Percentiles rank a stretch among this genome's conserved stretches.
Conservation (phyloP, 2,329 filamentous ascomycete genomes). For the Leptographium procerum region DNA sequence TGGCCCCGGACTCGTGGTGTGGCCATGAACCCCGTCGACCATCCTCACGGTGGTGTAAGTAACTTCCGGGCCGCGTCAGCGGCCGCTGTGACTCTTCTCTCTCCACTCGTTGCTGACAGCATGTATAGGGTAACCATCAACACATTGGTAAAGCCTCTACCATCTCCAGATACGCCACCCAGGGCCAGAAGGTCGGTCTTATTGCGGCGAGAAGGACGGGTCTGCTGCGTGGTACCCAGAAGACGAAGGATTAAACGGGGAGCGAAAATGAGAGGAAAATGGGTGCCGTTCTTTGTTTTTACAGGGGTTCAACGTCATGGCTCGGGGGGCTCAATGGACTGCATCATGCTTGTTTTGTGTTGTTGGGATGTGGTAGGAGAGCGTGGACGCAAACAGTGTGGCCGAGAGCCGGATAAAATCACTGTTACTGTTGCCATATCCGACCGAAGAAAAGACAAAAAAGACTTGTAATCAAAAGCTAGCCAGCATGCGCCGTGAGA, state of each 20-base stretch:
- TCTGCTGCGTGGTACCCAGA: slow-evolving; percentile 99
- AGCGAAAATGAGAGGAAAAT: slow-evolving; percentile 1
- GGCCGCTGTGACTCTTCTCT: not conserved
- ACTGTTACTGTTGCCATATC: not conserved
- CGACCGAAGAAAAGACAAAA: not conserved
- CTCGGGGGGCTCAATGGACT: slow-evolving; percentile 57
- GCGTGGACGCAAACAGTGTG: not conserved
- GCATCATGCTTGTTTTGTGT: slow-evolving; percentile 38
- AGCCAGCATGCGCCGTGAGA: not conserved
- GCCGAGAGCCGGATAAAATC: not conserved
- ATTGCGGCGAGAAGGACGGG: slow-evolving; percentile 99
- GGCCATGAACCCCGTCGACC: slow-evolving; percentile 99
- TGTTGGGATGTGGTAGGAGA: not conserved
- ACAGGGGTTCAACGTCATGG: slow-evolving; percentile 13
- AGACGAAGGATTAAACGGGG: slow-evolving; percentile 87
- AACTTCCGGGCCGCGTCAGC: slow-evolving; percentile 1
- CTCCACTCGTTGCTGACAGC: slow-evolving; percentile 28
- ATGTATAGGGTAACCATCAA: slow-evolving; percentile 86
- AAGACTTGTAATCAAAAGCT: not conserved
- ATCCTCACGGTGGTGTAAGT: slow-evolving; percentile 86
- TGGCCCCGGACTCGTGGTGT: slow-evolving; percentile 99
- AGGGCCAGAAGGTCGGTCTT: slow-evolving; percentile 99
- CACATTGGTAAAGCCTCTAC: slow-evolving; percentile 99
- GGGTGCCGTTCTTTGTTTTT: slow-evolving; percentile 4
- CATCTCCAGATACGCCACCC: slow-evolving; percentile 93